A percentile compares a stretch with the other conserved stretches of the same genome.
Conservation (phyloP, 345 rosid species). For the Lepidium sativum region DNA sequence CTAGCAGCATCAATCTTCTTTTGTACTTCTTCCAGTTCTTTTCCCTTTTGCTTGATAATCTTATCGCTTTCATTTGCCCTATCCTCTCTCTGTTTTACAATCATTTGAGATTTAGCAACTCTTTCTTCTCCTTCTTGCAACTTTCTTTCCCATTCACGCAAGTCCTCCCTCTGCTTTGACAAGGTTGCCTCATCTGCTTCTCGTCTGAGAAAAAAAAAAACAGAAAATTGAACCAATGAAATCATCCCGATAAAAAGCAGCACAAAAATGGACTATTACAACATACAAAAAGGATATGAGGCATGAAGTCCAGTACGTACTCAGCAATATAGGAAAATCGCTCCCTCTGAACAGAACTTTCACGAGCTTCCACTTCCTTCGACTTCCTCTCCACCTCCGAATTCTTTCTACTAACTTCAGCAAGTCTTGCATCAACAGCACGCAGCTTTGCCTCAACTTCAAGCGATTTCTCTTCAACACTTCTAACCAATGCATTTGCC, state of each 20-base stretch:
- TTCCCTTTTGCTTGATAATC: constrained; percentile 66
- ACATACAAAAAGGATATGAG: neutral
- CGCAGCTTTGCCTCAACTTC: constrained; percentile 77
- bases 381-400: constrained; percentile 74
- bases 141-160: constrained; percentile 87
- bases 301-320: constrained; percentile 37
- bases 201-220: constrained; percentile 40
- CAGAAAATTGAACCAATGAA: neutral
- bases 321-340: constrained; percentile 64
- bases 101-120: constrained; percentile 32
- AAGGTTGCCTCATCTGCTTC: constrained; percentile 57
- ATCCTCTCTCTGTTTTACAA: constrained; percentile 86
- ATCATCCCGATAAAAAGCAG: neutral
- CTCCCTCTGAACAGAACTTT: constrained; percentile 57
- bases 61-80: constrained; percentile 74
- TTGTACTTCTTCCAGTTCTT: constrained; percentile 65
- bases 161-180: constrained; percentile 86
- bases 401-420: constrained; percentile 84
- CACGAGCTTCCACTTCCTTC: constrained; percentile 67
- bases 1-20: constrained; percentile 65
- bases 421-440: constrained; percentile 85
- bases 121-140: constrained; percentile 90
- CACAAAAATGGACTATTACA: neutral
- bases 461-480: constrained; percentile 75
- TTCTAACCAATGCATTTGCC: constrained; percentile 69